Evolutionary conservation across 2,329 filamentous ascomycete species (phyloP).

Genomic region (Pestalotiopsis sp.): DNA sequence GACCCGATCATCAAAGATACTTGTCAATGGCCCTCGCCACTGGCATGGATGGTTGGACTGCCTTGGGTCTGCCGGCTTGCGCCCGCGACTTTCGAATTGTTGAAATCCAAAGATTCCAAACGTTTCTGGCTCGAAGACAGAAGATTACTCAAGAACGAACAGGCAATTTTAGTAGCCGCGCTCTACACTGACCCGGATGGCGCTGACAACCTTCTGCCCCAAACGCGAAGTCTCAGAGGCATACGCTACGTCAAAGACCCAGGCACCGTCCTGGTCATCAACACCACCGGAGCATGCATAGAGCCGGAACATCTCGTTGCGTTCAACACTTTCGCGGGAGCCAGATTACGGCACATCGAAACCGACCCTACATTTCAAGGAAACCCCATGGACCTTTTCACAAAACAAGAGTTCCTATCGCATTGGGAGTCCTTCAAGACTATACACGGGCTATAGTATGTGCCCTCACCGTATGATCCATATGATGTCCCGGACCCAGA

Average conservation of each 20-base stretch:
- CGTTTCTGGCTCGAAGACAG: not conserved
- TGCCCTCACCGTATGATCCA: not conserved
- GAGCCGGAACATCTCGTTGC: not conserved
- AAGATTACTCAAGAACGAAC: not conserved
- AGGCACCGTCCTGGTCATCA: not conserved
- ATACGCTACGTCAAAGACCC: not conserved
- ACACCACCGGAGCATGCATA: not conserved
- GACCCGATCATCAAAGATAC: not conserved
- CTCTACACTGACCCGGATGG: not conserved
- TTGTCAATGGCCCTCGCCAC: not conserved
- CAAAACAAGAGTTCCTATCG: not conserved
- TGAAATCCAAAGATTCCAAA: not conserved
- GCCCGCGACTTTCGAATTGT: not conserved
- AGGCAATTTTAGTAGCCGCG: not conserved
- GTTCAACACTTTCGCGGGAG: not conserved
- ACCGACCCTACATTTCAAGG: not conserved
- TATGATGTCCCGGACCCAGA: not conserved
- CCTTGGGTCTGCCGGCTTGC: not conserved
- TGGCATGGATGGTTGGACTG: not conserved
- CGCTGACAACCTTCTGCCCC: not conserved
- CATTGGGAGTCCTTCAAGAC: not conserved
- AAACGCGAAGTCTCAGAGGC: not conserved
- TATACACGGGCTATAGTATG: not conserved
- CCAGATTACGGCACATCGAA: not conserved
- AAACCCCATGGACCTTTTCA: too few relatives aligned